Base-by-base conservation (phyloP, 2,329 filamentous ascomycete species). In the Alternaria sp. region DNA sequence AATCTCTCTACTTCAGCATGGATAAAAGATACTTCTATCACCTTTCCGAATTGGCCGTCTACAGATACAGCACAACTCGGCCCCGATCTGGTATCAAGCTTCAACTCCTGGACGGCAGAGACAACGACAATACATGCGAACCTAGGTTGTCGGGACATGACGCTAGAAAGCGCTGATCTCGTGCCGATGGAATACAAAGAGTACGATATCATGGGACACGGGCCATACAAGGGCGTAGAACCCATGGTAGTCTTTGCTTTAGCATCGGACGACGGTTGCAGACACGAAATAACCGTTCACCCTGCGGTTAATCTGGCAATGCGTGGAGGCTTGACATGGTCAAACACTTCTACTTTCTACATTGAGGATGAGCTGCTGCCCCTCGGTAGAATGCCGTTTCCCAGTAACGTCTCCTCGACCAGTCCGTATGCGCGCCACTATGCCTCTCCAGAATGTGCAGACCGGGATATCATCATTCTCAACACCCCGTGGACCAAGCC, bases 401-500 rank as follows among this genome's bases (percentile, higher is more conserved):
- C 32, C 21, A 15, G 15, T 15, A 49, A 49, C 23, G 46, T 49
- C 23, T 26, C 46, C 17, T 49, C 59, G 8, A 66, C 59, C 4
- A 55, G 59, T n/a, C 36, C 59, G 3, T 69, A 46, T 17, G 61
- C 63, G 9, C 65, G 65, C 6, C 17, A 66, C 13, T 65, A 68
- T n/a, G 23, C 62, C 10, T 67, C 68, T 6, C 17, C 53, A 5
- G 53, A 71, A 57, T 71, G 68, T 28, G 15, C 21, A 23, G 57
- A 53, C 12, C 62, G 59, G 2, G 65, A 72, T 19, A 68, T 68
- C 6, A 69, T 71, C n/a, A 30, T 69, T 8, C n/a, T 60, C 12
- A 68, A 36, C 52, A 71, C 67, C 19, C 63, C 70, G 6, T 72
- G 67, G 65, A 68, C 70, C n/a, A 21, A 44, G 4, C 44, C 58